These are phyloP conservation scores for Cornus florida DNA, from an alignment of 148 eudicot species.

Conservation along the genomic window DNA sequence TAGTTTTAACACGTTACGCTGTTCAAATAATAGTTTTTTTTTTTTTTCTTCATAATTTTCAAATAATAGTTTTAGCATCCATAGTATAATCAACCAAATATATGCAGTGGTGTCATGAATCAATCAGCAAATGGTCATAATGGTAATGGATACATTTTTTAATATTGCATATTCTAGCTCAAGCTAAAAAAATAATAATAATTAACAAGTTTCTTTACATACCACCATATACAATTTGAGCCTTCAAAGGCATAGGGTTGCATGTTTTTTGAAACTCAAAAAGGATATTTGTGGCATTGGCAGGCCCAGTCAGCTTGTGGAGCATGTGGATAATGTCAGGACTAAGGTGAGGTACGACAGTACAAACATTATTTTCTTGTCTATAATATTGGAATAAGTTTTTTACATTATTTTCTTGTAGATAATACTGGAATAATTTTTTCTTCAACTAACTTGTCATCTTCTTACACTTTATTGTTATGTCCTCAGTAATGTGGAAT, in stretches of 20 bases:
- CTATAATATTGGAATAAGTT: background rate
- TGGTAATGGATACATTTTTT: background rate
- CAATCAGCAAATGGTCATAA: background rate
- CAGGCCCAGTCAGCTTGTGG: conserved; percentile 12
- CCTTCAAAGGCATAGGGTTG: conserved; percentile 3
- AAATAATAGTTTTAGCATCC: background rate
- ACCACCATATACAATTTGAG: background rate
- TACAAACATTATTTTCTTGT: conserved; percentile 8
- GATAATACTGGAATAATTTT: conserved; percentile 1
- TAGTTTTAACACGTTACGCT: background rate
- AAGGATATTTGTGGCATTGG: conserved; percentile 10
- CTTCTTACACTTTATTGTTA: background rate
- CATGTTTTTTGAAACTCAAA: background rate
- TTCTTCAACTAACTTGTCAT: conserved; percentile 9
- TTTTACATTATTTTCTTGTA: conserved; percentile 8
- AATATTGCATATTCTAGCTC: background rate
- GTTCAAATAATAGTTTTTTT: background rate
- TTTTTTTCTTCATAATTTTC: background rate
- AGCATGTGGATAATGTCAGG: conserved; percentile 31
- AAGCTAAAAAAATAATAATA: background rate
- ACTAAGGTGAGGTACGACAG: conserved; percentile 10
- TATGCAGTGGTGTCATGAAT: background rate
- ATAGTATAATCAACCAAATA: background rate
- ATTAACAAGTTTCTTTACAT: background rate
- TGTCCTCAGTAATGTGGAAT: background rate